These are phyloP conservation scores for Coemansia furcata DNA, from an alignment of 192 early-diverging fungal genomes.

Conservation along the genomic window DNA sequence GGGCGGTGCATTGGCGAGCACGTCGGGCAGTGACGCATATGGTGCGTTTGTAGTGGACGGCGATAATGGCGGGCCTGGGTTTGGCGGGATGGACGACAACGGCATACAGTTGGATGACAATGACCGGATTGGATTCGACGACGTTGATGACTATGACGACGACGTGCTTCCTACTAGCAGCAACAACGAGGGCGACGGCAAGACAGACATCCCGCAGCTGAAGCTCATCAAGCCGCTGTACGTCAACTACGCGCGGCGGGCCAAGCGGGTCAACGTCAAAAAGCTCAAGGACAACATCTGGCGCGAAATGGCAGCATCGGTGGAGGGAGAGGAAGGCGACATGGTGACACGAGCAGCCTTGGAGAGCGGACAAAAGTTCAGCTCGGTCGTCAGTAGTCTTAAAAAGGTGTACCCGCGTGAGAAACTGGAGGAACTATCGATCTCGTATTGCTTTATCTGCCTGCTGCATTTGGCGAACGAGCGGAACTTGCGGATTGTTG, in stretches of 20 bases:
- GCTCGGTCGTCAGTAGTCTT: slow-evolving; percentile 68
- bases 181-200: slow-evolving; percentile 8
- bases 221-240: slow-evolving; percentile 67
- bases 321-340: slow-evolving; percentile 10
- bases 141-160: slow-evolving; percentile 45
- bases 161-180: slow-evolving; percentile 11
- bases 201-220: slow-evolving; percentile 52
- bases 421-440: slow-evolving; percentile 85
- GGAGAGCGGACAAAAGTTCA: slow-evolving; percentile 68
- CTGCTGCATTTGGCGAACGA: slow-evolving; percentile 96
- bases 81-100: slow-evolving; percentile 22
- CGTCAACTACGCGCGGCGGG: slow-evolving; percentile 80
- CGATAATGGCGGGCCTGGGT: slow-evolving; percentile 29
- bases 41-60: slow-evolving; percentile 47
- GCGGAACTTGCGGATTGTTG: slow-evolving; percentile 69
- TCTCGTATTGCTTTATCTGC: slow-evolving; percentile 98
- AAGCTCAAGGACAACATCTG: slow-evolving; percentile 96
- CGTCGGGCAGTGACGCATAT: slow-evolving; percentile 19
- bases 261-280: slow-evolving; percentile 94
- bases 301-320: slow-evolving; percentile 63
- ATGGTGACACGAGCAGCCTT: background rate
- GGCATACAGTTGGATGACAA: slow-evolving; percentile 16
- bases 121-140: slow-evolving; percentile 27
- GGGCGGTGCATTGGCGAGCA: background rate
- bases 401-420: slow-evolving; percentile 74